Conservation (phyloP, 352 stramenopile species). For the Pythium oligandrum region DNA sequence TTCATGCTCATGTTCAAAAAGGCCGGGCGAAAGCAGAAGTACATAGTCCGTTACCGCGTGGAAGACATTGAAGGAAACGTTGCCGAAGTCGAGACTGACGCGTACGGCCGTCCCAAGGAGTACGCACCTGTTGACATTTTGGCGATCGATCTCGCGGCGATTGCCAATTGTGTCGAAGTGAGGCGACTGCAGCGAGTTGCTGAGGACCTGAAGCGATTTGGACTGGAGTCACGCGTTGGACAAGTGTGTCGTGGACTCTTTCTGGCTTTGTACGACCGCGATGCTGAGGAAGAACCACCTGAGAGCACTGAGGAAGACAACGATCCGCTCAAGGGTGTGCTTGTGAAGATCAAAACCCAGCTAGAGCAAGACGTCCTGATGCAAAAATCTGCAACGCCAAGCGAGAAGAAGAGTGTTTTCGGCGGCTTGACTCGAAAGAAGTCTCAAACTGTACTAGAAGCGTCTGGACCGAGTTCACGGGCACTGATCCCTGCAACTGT, state of each 20-base stretch:
- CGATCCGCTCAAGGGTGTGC: constrained; percentile 34
- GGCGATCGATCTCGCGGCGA: constrained; percentile 47
- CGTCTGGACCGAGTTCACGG: too few species aligned
- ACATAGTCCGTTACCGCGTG: constrained; percentile 57
- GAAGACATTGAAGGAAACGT: constrained; percentile 58
- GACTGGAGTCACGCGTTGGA: constrained; percentile 17
- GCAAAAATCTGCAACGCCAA: too few species aligned
- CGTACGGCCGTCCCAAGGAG: constrained; percentile 46
- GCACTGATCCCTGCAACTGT: too few species aligned
- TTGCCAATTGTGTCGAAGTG: constrained; percentile 38
- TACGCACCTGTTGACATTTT: constrained; percentile 44
- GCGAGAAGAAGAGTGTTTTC: too few species aligned
- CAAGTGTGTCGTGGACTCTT: constrained; percentile 59
- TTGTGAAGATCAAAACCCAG: constrained; percentile 50
- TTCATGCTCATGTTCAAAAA: constrained; percentile 78
- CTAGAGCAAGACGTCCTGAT: constrained; percentile 18
- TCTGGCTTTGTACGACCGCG: constrained; percentile 52
- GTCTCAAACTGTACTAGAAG: too few species aligned
- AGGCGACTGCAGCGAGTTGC: constrained; percentile 23
- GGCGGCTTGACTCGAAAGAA: too few species aligned
- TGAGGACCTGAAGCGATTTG: constrained; percentile 28
- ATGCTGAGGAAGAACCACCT: constrained; percentile 33
- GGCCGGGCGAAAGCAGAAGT: constrained; percentile 47
- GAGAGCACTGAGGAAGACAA: constrained; percentile 9
- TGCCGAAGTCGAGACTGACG: constrained; percentile 56